Conservation (phyloP, 495 filamentous ascomycete species). For the Penicillium antarcticum region DNA sequence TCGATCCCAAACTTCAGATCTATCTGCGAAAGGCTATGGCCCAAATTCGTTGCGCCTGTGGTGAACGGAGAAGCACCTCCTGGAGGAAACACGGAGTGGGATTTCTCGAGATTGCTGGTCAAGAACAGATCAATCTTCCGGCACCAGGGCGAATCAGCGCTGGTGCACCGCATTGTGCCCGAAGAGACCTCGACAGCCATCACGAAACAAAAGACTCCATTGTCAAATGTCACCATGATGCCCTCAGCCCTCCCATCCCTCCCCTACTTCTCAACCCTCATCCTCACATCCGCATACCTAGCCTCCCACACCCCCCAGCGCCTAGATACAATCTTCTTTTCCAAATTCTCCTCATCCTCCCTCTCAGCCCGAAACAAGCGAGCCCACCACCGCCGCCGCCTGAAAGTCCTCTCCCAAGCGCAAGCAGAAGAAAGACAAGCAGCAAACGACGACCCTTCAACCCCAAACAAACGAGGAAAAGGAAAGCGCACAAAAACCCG, state of each 20-base stretch:
- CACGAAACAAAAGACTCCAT: conserved; percentile 20
- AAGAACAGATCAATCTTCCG: conserved; percentile 72
- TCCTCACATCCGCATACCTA: conserved; percentile 85
- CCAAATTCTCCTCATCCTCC: conserved; percentile 64
- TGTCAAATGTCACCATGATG: conserved; percentile 26
- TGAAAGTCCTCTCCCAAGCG: conserved; percentile 43
- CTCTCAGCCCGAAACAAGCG: conserved; percentile 47
- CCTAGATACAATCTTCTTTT: conserved; percentile 80
- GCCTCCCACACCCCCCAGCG: conserved; percentile 82
- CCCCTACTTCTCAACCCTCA: conserved; percentile 76
- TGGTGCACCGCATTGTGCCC: conserved; percentile 67
- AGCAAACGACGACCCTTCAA: conserved; percentile 25
- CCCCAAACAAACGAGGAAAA: conserved; percentile 31
- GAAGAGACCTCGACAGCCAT: conserved; percentile 22
- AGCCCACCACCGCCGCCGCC: conserved; percentile 54
- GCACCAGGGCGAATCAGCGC: conserved; percentile 67
- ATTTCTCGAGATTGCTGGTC: conserved; percentile 79
- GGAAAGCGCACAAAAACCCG: conserved; percentile 41
- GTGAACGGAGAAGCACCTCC: conserved; percentile 33
- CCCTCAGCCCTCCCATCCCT: conserved; percentile 47
- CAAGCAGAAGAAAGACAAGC: conserved; percentile 36
- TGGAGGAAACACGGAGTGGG: conserved; percentile 54
- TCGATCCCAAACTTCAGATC: conserved; percentile 42
- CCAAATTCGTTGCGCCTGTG: conserved; percentile 62
- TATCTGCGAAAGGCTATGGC: conserved; percentile 67